Evolutionary conservation across 345 rosid genomes (phyloP), one percentile per base, ranked within the genome.

Genomic region (Raphanus sativus): DNA sequence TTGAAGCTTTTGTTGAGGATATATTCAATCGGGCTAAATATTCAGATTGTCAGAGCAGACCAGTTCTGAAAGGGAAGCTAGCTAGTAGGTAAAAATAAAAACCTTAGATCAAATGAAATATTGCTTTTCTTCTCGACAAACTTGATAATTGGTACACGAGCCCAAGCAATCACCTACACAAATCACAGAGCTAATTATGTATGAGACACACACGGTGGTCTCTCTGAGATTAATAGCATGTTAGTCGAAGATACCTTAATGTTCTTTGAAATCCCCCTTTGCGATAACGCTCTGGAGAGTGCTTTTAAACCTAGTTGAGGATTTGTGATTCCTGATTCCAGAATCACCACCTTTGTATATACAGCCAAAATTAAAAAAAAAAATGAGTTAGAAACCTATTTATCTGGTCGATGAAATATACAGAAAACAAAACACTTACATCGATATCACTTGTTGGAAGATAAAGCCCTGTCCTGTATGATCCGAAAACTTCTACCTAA

Each of bases 371-470:
- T 48, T 1, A 1, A 67, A 50, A 2, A 33, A 33, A 33, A 50
- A 2, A 33, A 21, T 25, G 4, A 64, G 58, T 76, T 12, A 66
- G 70, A 21, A 4, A 54, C 42, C 60, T 70, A 65, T 52, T 26
- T 15, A 50, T 21, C 21, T 21, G 21, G 21, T 21, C 21, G 21
- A 21, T 9, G 42, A 9, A 36, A 36, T 36, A 36, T 36, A 36
- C 40, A 36, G 2, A 36, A 8, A 36, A 36, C 2, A 28, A 28
- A 28, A 76, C 69, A 81, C 97, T 83, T 87, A 90, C 98, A 88
- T 94, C 97, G 38, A 94, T 87, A 81, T 94, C 97, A 83, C 97
- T 90, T 2, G 91, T 89, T 38, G 98, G 97, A 77, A 94, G 94
- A 84, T 86, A 94, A 64, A 94, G 90, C 6, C 95, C 95, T 6